Evolutionary conservation across 2,329 filamentous ascomycete species (phyloP).

Genomic region (Colletotrichum sp.): DNA sequence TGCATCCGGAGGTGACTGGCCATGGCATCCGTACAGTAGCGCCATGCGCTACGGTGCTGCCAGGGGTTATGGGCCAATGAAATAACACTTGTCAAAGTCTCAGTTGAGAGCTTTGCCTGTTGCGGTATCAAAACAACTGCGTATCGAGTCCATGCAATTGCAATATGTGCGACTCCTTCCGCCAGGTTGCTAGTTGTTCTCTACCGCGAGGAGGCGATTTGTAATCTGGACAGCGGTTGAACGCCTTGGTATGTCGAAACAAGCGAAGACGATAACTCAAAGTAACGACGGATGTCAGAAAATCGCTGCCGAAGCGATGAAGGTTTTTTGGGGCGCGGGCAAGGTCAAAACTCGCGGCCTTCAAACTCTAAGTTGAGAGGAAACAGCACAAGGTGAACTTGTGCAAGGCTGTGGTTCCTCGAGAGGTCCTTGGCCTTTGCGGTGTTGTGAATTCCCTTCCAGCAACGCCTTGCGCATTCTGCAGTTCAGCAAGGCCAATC

Average conservation of each 20-base stretch:
- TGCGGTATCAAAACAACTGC: not conserved
- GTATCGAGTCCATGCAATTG: not conserved
- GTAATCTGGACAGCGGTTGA: not conserved
- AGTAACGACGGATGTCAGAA: not conserved
- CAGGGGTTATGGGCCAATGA: not conserved
- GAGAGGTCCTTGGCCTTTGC: not conserved
- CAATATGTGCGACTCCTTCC: not conserved
- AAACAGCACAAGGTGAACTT: conserved; percentile 10
- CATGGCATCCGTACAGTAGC: conserved; percentile 10
- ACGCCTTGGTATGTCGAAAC: not conserved
- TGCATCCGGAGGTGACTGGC: conserved; percentile 17
- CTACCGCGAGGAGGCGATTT: not conserved
- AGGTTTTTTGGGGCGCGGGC: not conserved
- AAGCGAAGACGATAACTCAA: not conserved
- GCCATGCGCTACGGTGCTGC: not conserved
- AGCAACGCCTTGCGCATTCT: not conserved
- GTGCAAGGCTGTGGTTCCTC: conserved; percentile 9
- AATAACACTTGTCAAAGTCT: not conserved
- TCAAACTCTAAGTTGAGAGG: conserved; percentile 12
- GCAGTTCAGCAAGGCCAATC: not conserved
- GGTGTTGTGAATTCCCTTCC: not conserved
- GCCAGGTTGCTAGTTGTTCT: not conserved
- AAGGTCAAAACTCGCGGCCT: not conserved
- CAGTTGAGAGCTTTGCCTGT: not conserved
- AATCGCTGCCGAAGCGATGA: not conserved